Conservation (phyloP, 805 yeast species). For the Saitoella complicata region DNA sequence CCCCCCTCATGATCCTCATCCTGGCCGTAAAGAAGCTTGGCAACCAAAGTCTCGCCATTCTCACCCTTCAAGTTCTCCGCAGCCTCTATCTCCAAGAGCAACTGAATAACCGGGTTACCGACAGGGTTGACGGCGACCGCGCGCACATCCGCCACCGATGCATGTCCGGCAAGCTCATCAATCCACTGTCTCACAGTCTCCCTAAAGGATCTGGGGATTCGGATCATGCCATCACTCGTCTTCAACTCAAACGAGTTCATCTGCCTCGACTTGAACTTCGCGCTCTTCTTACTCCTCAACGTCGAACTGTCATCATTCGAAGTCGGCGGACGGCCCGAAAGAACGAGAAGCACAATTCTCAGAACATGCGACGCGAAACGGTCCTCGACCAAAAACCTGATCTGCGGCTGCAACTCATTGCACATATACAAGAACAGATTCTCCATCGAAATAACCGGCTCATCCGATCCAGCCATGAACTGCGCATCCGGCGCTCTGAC, state of each 20-base stretch:
- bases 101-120: neutral
- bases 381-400: conserved; percentile 45
- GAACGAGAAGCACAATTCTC: conserved; percentile 22
- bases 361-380: conserved; percentile 79
- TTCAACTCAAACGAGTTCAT: no score
- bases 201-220: no score
- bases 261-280: no score
- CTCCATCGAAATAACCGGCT: conserved; percentile 40
- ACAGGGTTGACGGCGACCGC: neutral
- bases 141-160: neutral
- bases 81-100: neutral
- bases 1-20: neutral
- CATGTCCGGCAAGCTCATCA: conserved; percentile 15
- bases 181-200: no score
- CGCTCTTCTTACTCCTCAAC: no score
- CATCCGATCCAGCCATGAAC: conserved; percentile 14
- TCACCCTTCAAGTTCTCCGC: no score
- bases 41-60: no score
- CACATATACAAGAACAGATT: conserved; percentile 41
- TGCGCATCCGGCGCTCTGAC: conserved; percentile 18
- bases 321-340: no score
- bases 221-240: no score
- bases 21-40: no score
- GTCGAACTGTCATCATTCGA: no score
- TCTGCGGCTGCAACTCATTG: conserved; percentile 41